Evolutionary conservation across 2,329 filamentous ascomycete genomes (phyloP), one percentile per base, ranked within the genome.

Genomic region (Ascochyta fabae): DNA sequence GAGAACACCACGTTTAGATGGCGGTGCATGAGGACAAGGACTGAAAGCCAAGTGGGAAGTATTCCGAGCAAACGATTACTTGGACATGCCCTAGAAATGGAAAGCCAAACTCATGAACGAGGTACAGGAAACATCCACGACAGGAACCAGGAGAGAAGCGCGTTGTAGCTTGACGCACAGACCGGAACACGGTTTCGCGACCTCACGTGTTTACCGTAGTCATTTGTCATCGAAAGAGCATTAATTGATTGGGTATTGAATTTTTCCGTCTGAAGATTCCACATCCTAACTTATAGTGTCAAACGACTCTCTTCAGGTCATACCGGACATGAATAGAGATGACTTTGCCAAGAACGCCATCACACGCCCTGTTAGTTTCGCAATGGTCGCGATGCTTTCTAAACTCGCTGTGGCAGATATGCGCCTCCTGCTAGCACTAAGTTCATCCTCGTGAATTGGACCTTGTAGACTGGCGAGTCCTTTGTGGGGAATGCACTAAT

Each of bases 401-500:
- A 58, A 10, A 36, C 42, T 29, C 65, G 55, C 27, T 60, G 57
- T 16, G 85, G 86, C 70, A 88, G 70, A 75, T 86, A 88, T 34
- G 84, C 84, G 36, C 93, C 92, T 42, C 90, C 92, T 22, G 92
- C 92, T 58, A 98, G 82, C 12, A 97, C 89, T 62, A 98, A 77
- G 73, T 99, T 99, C 91, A 96, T 97, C 58, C 92, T 83, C 3
- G 95, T 98, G 69, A 97, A 97, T 69, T 89, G 86, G 49, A 96
- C 93, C 77, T 94, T 95, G 77, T 96, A 91, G 10, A 98, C 91
- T 0, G 94, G 93, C 15, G 90, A 94, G 79, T 96, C 96, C 84
- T 99, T 99, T 4, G 95, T 98, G 0, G 92, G 88, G 72, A 97
- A 98, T 0, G 91, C 93, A 61, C 87, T 92, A 77, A 99, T 96